Evolutionary conservation across 495 filamentous ascomycete genomes (phyloP), one percentile per base, ranked within the genome.

Genomic region (Trichoderma asperelloides): DNA sequence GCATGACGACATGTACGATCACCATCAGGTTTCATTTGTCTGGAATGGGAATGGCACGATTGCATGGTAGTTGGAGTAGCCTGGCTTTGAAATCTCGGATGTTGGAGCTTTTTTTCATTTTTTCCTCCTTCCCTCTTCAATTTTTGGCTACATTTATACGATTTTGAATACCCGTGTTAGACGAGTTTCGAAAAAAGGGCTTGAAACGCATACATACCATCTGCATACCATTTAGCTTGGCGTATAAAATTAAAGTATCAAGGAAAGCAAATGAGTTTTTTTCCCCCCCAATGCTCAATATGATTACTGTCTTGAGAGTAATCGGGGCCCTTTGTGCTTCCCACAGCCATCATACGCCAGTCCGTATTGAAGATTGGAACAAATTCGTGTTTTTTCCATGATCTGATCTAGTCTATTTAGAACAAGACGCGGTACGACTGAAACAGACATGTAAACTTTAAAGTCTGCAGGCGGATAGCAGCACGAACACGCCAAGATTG

Each of bases 191-290:
- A 55, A 55, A 25, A 9, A 37, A 37, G 0, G 5, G 9, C 33
- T 37, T 3, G n/a, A n/a, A n/a, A 57, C 49, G 49, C 18, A 57
- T 16, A 51, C 71, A 9, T 68, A 62, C 51, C n/a, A n/a, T n/a
- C n/a, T n/a, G 33, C 33, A 45, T 62, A 33, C 55, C 55, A 62
- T 30, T 27, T 23, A 27, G 55, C 21, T 23, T 30, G 55, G 55
- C 55, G 55, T 27, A 62, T 62, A 30, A 25, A 62, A 21, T 1
- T 37, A 37, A 45, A 16, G 12, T 12, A 45, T 45, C 41, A 45
- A 45, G 18, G 18, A 18, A 45, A 45, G 41, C 5, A 12, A 45
- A 45, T 45, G 41, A 45, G 13, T 45, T 37, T 4, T 43, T 3
- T 12, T 43, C 3, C 15, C 1, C 11, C 1, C 11, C 9, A 3